Conservation (phyloP, 768 basidiomycete species). For the Tricholoma bakamatsutake region DNA sequence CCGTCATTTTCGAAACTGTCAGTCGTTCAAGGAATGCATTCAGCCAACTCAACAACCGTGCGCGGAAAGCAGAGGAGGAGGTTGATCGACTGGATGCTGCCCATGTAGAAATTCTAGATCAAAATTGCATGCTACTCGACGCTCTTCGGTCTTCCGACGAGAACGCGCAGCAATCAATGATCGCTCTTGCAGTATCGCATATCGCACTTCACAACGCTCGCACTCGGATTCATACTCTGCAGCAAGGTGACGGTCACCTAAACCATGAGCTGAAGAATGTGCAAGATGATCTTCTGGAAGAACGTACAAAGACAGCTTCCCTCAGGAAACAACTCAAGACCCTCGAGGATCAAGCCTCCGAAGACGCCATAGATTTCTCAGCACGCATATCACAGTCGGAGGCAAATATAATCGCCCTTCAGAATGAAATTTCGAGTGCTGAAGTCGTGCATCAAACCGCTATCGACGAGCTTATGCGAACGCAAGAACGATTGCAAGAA, state of each 20-base stretch:
- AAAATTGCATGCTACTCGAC: not conserved
- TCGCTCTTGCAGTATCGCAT: slow-evolving; percentile 22
- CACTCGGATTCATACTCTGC: not conserved
- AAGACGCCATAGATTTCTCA: slow-evolving; percentile 11
- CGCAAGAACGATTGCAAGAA: slow-evolving; percentile 22
- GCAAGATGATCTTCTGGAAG: slow-evolving; percentile 5
- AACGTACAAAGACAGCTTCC: not conserved
- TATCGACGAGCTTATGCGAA: slow-evolving; percentile 21
- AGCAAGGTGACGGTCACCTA: slow-evolving; percentile 7
- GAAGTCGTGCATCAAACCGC: slow-evolving; percentile 19
- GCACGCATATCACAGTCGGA: slow-evolving; percentile 17
- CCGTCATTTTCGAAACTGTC: slow-evolving; percentile 32
- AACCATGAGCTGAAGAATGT: slow-evolving; percentile 2
- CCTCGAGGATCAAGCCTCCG: slow-evolving; percentile 11
- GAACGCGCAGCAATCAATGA: slow-evolving; percentile 13
- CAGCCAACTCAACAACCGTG: slow-evolving; percentile 7
- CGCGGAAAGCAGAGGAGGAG: slow-evolving; percentile 5
- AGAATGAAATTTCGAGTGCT: slow-evolving; percentile 10
- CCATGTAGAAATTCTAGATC: slow-evolving; percentile 7
- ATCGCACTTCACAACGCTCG: slow-evolving; percentile 8
- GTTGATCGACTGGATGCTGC: slow-evolving; percentile 6
- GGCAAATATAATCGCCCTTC: slow-evolving; percentile 16
- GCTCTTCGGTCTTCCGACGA: slow-evolving; percentile 4
- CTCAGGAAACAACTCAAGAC: slow-evolving; percentile 9
- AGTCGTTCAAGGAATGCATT: slow-evolving; percentile 22